phyloP scores from a whole-genome alignment of 1,139 yeast species.

The Hyphopichia pseudoburtonii region DNA sequence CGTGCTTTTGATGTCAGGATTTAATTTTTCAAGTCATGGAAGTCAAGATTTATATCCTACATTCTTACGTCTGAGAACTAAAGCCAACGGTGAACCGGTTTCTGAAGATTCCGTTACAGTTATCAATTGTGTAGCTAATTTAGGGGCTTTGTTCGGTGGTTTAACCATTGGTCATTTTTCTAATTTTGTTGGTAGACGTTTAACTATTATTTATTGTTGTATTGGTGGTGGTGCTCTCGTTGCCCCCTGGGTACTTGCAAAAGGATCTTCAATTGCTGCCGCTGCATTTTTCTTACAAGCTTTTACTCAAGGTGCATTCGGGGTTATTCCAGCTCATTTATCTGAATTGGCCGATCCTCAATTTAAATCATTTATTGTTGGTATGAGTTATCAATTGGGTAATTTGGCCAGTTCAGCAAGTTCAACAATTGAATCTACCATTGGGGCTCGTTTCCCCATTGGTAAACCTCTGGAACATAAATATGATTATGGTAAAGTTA shows the following conservation, averaged over 20 bases:
- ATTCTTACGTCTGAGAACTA: slow-evolving; percentile 30
- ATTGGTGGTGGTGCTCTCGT: slow-evolving; percentile 64
- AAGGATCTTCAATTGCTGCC: slow-evolving; percentile 57
- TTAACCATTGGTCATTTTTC: slow-evolving; percentile 35
- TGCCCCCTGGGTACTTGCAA: slow-evolving; percentile 72
- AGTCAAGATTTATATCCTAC: slow-evolving; percentile 43
- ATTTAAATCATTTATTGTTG: slow-evolving; percentile 70
- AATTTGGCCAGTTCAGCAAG: slow-evolving; percentile 82
- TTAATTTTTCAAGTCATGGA: slow-evolving; percentile 42
- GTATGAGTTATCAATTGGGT: slow-evolving; percentile 81
- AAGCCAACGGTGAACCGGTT: no score
- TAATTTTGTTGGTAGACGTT: slow-evolving; percentile 36
- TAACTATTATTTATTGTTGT: slow-evolving; percentile 52
- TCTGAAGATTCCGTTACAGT: slow-evolving; percentile 33
- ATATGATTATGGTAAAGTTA: slow-evolving; percentile 49
- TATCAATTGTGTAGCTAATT: slow-evolving; percentile 37
- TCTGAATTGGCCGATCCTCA: slow-evolving; percentile 78
- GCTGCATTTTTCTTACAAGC: slow-evolving; percentile 78
- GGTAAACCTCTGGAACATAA: slow-evolving; percentile 10
- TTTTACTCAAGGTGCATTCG: slow-evolving; percentile 88
- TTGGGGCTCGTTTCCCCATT: slow-evolving; percentile 66
- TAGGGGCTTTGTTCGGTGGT: slow-evolving; percentile 41
- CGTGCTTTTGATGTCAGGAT: slow-evolving; percentile 43
- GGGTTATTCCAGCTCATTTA: slow-evolving; percentile 76
- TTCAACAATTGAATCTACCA: slow-evolving; percentile 75